Percentiles rank a stretch among this genome's conserved stretches.
phyloP scores from a whole-genome alignment of 1,284 basidiomycete species.

The Flammula alnicola region DNA sequence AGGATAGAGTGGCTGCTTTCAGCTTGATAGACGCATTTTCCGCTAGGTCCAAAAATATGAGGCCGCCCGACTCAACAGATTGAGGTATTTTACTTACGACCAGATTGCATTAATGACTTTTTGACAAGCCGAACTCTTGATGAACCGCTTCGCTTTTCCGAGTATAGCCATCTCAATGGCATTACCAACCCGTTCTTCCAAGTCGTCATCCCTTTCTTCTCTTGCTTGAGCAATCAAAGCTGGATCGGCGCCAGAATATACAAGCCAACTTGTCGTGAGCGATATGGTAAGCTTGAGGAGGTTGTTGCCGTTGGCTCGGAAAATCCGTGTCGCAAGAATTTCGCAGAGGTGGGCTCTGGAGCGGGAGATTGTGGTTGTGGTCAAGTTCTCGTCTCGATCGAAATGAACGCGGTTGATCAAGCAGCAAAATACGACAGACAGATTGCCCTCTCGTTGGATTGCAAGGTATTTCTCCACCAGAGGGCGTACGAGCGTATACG shows the following conservation, averaged over 20 bases:
- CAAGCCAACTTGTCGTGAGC: conserved; percentile 86
- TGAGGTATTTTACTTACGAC: conserved; percentile 51
- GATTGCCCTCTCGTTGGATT: conserved; percentile 68
- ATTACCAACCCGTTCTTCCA: conserved; percentile 83
- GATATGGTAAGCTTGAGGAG: conserved; percentile 80
- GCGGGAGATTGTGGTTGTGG: conserved; percentile 68
- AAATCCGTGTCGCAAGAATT: conserved; percentile 82
- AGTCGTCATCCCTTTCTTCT: conserved; percentile 74
- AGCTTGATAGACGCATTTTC: conserved; percentile 89
- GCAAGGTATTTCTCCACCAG: conserved; percentile 74
- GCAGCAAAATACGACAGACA: conserved; percentile 85
- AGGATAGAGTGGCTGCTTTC: conserved; percentile 85
- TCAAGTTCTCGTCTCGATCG: conserved; percentile 70
- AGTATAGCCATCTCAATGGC: conserved; percentile 93
- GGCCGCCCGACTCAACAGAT: neutral
- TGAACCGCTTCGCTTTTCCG: conserved; percentile 83
- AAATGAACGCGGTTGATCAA: conserved; percentile 91
- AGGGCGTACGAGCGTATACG: conserved; percentile 82
- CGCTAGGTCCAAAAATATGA: conserved; percentile 45
- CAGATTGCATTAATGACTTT: conserved; percentile 85
- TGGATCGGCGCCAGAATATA: conserved; percentile 83
- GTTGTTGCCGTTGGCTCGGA: conserved; percentile 79
- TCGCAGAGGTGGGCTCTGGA: conserved; percentile 87
- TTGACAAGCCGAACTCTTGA: conserved; percentile 85
- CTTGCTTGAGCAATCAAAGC: conserved; percentile 64